Evolutionary conservation across 2,329 filamentous ascomycete species (phyloP).

Genomic region (Colletotrichum costaricense): DNA sequence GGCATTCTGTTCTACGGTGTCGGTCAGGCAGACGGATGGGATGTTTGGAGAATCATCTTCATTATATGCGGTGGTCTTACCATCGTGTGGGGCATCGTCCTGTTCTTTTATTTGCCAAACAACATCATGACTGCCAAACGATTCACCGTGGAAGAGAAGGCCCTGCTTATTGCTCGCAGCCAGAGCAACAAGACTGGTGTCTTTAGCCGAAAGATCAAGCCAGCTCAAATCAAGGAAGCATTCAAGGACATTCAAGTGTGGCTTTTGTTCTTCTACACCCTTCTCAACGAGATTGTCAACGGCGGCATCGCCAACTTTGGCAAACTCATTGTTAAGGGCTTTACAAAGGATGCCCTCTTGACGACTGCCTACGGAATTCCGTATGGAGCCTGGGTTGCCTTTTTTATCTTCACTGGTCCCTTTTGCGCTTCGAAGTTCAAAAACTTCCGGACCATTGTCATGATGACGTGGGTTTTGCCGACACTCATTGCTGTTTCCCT

Average conservation of each 20-base stretch:
- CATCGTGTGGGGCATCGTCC: conserved; percentile 30
- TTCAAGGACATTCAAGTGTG: conserved; percentile 54
- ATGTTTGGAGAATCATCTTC: conserved; percentile 40
- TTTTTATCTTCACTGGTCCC: conserved; percentile 63
- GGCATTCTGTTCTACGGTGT: conserved; percentile 37
- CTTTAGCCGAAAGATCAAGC: conserved; percentile 53
- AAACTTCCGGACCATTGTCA: conserved; percentile 62
- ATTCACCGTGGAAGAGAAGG: conserved; percentile 66
- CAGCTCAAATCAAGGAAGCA: conserved; percentile 53
- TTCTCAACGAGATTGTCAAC: conserved; percentile 40
- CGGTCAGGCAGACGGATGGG: conserved; percentile 40
- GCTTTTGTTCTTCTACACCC: conserved; percentile 50
- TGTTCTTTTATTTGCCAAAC: conserved; percentile 54
- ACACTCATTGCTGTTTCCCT: conserved; percentile 45
- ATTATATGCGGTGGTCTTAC: conserved; percentile 38
- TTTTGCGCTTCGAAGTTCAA: conserved; percentile 61
- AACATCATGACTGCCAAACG: conserved; percentile 64
- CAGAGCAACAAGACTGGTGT: conserved; percentile 51
- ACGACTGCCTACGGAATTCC: conserved; percentile 66
- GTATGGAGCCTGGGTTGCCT: conserved; percentile 61
- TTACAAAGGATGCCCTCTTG: conserved; percentile 44
- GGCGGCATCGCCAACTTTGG: conserved; percentile 38
- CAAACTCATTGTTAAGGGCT: conserved; percentile 45
- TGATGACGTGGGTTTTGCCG: conserved; percentile 62
- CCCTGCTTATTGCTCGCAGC: conserved; percentile 63